Conservation (phyloP, 768 basidiomycete genomes). For the Xerocomus brunneocitrinus region DNA sequence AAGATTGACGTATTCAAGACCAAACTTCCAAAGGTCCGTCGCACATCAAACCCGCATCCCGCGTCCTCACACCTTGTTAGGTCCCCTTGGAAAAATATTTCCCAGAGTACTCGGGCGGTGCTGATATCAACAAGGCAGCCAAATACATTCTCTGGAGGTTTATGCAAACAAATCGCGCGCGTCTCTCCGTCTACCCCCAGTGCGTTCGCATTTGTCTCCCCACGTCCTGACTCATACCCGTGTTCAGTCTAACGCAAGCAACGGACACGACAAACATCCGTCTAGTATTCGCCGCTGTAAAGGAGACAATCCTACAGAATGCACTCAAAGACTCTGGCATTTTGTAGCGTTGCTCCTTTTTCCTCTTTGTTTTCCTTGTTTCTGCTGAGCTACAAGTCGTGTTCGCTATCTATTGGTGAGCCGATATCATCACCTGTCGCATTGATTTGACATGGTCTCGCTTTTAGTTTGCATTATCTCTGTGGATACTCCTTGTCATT, state of each 20-base stretch:
- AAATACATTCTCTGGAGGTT: slow-evolving; percentile 95
- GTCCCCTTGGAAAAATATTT: slow-evolving; percentile 76
- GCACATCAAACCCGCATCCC: too few relatives aligned
- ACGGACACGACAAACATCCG: slow-evolving; percentile 83
- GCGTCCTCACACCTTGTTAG: slow-evolving; percentile 27
- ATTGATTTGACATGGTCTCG: not conserved
- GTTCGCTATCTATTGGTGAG: slow-evolving; percentile 28
- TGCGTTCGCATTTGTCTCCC: slow-evolving; percentile 33
- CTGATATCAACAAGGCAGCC: slow-evolving; percentile 90
- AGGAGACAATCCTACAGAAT: slow-evolving; percentile 91
- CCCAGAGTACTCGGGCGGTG: slow-evolving; percentile 83
- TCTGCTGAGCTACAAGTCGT: slow-evolving; percentile 9
- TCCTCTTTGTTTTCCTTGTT: not conserved
- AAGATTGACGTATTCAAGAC: slow-evolving; percentile 76
- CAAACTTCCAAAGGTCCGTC: slow-evolving; percentile 53
- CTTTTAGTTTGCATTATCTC: slow-evolving; percentile 26
- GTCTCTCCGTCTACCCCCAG: slow-evolving; percentile 90
- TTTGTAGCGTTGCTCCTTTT: slow-evolving; percentile 37
- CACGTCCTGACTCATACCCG: not conserved
- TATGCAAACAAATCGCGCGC: slow-evolving; percentile 83
- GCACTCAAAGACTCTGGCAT: slow-evolving; percentile 84
- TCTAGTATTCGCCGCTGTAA: slow-evolving; percentile 82
- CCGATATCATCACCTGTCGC: not conserved
- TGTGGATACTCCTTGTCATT: slow-evolving; percentile 27
- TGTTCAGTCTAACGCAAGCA: slow-evolving; percentile 70